These are phyloP conservation scores for Podila clonocystis DNA, from an alignment of 192 early-diverging fungal species.

Conservation along the genomic window DNA sequence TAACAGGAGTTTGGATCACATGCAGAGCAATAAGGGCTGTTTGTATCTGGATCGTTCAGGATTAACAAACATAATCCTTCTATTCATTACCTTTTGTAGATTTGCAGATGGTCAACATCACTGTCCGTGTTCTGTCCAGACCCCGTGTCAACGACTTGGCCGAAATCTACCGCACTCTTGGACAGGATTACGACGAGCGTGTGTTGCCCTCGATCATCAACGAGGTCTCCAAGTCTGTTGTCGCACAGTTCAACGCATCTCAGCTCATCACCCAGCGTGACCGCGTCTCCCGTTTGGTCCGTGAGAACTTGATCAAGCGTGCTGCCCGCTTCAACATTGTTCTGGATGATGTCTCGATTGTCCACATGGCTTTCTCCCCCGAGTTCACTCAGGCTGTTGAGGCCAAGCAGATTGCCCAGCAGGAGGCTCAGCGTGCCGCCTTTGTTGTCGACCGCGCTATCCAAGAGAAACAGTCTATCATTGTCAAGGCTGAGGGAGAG, in stretches of 20 bases:
- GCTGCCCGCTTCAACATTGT: constrained; percentile 91
- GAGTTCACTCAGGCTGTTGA: constrained; percentile 97
- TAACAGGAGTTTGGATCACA: too few relatives aligned
- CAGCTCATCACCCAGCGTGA: constrained; percentile 99
- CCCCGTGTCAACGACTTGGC: constrained; percentile 78
- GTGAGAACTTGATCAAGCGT: constrained; percentile 87
- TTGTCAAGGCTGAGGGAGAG: constrained; percentile 96
- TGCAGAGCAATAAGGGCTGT: not conserved
- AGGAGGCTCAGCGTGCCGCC: constrained; percentile 95
- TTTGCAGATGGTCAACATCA: constrained; percentile 99
- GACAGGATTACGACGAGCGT: constrained; percentile 93
- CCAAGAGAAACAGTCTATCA: constrained; percentile 97
- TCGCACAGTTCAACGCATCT: constrained; percentile 99
- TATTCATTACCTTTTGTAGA: constrained; percentile 57
- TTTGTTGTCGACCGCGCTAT: constrained; percentile 94
- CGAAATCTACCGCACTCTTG: constrained; percentile 86
- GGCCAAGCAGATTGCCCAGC: constrained; percentile 99
- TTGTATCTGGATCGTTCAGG: not conserved
- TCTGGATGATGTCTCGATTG: constrained; percentile 97
- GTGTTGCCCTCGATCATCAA: constrained; percentile 98
- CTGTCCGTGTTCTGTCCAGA: constrained; percentile 92
- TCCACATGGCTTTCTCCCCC: constrained; percentile 95
- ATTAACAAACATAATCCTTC: not conserved
- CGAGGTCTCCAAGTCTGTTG: constrained; percentile 97
- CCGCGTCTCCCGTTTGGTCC: constrained; percentile 87